Base-by-base conservation (phyloP, 306 rosid genomes). In the Fragaria ananassa region DNA sequence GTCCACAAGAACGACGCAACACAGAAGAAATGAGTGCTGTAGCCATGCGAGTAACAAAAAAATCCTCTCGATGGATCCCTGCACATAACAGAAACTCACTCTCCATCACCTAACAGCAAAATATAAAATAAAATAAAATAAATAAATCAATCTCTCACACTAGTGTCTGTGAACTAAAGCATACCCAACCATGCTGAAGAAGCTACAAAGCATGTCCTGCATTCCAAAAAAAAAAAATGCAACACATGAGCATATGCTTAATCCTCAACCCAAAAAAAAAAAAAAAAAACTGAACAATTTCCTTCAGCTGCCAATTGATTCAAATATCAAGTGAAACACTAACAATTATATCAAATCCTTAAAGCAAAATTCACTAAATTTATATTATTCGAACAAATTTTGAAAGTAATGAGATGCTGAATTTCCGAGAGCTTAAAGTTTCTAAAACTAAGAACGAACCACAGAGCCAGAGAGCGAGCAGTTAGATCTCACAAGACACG, bases 1-100 rank as follows among this genome's bases (percentile, higher is more conserved):
- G 99, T 96, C 99, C 99, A 96, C 19, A 96, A 85, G 91, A 96
- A 96, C 72, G 99, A 96, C 49, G 99, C 98, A 82, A 96, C 99
- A 60, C 93, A 91, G 76, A 96, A 96, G 87, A 96, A 91, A 92
- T 96, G 99, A 13, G 98, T 85, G 80, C 87, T 91, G 61, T 92
- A 96, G 68, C 97, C 97, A 81, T 92, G 96, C 81, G 91, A 88
- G 86, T 87, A 91, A 81, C 99, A 96, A 76, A 89, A 87, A 77
- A 96, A 92, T 71, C 93, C 96, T 78, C 86, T 85, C 51, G 98
- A 87, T 19, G 99, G 99, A 81, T 92, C 99, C 84, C 99, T 96
- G 89, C 81, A 85, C 78, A 76, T 74, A 54, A 82, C 23, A 35
- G 63, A 65, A 70, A 81, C 54, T 46, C 29, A 81, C 78, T 51